Evolutionary conservation across 2,329 filamentous ascomycete species (phyloP).

Genomic region (Penicillium verrucosum): DNA sequence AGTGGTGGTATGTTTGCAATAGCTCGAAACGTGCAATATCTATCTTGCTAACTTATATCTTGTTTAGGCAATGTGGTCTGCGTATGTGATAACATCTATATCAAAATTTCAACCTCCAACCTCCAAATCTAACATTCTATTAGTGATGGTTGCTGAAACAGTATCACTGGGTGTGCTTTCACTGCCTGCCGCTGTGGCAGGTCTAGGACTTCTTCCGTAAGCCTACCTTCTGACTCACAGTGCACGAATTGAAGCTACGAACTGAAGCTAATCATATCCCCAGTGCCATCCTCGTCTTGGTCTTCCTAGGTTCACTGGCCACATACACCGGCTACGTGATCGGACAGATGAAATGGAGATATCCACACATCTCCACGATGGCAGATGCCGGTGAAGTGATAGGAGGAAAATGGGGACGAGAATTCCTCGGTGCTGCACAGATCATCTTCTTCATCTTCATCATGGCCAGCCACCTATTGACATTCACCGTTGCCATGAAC

Average conservation of each 20-base stretch:
- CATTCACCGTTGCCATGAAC: constrained; percentile 67
- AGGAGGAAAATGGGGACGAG: constrained; percentile 58
- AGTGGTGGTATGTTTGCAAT: constrained; percentile 40
- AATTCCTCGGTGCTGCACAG: constrained; percentile 61
- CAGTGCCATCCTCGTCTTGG: constrained; percentile 52
- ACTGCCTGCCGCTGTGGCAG: constrained; percentile 52
- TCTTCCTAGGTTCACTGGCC: constrained; percentile 53
- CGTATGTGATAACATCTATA: constrained; percentile 24
- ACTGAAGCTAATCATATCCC: not conserved
- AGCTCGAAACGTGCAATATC: not conserved
- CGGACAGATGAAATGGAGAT: constrained; percentile 56
- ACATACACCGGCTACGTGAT: constrained; percentile 62
- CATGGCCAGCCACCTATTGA: constrained; percentile 68
- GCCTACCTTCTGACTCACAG: constrained; percentile 5
- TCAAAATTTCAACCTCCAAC: not conserved
- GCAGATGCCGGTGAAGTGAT: constrained; percentile 65
- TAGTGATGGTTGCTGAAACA: constrained; percentile 58
- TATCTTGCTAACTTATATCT: not conserved
- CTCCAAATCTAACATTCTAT: not conserved
- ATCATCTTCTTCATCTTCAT: constrained; percentile 65
- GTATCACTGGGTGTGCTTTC: constrained; percentile 57
- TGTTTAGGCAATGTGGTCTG: constrained; percentile 41
- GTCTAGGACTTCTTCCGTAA: constrained; percentile 52
- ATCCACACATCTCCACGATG: constrained; percentile 62
- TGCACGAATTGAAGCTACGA: not conserved